Base-by-base conservation (phyloP, 352 stramenopile species). In the Thalassiosira mediterranea region DNA sequence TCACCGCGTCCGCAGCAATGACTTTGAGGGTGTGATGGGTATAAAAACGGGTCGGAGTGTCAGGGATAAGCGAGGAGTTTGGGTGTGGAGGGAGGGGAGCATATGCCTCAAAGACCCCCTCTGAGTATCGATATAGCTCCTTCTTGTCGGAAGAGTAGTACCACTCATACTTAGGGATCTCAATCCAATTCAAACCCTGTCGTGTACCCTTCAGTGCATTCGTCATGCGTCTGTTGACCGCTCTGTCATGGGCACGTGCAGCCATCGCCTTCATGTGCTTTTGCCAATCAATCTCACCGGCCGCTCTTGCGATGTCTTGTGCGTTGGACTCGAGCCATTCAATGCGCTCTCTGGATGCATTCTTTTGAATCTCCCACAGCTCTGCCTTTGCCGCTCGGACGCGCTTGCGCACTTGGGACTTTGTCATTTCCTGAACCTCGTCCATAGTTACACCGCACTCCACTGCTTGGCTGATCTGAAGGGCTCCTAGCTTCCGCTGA, bases 1-100 rank as follows among this genome's bases (percentile, higher is more conserved):
- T 17, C 0, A 52, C 3, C 0, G 37, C 25, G 26, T 77, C 68
- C 3, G 1, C 3, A 42, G 59, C 38, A 37, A 63, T n/a, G 13
- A 73, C 32, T 32, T 79, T 79, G 4, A 79, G 15, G 2, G 44
- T 54, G 47, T 73, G 61, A 19, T 79, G 53, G 0, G 1, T 29
- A 17, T 60, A 44, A 29, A 60, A 79, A 1, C 1, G 21, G 10
- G 15, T 17, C 17, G 46, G 46, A 53, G 5, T 7, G 46, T 5
- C 17, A 11, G 15, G 46, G 8, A 17, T 26, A 19, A 19, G 15
- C n/a, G n/a, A n/a, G n/a, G n/a, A n/a, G 46, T 5, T 11, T 11
- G 46, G 8, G 5, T 53, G 46, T 26, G 15, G 46, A 5, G 15
- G 4, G 7, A 53, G 8, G n/a, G 4, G 1, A 17, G 70, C n/a